phyloP scores from a whole-genome alignment of 257 asterid species.

The Nicotiana tabacum region DNA sequence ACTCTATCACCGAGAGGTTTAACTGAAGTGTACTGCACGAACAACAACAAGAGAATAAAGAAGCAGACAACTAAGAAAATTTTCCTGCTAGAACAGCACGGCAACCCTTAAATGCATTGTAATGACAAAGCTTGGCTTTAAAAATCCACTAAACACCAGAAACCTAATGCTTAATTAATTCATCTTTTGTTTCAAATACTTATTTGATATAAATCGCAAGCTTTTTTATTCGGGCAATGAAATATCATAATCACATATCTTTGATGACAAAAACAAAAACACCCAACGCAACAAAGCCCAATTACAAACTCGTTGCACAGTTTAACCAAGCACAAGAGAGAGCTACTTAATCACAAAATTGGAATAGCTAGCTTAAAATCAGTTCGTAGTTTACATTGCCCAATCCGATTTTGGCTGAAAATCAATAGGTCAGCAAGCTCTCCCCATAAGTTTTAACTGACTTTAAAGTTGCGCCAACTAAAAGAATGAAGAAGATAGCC shows the following conservation, averaged over 20 bases:
- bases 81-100: neutral
- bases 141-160: neutral
- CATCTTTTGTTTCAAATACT: neutral
- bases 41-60: neutral
- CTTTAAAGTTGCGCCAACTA: neutral
- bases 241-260: neutral
- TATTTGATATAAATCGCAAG: too few species aligned
- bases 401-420: neutral
- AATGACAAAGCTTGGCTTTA: neutral
- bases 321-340: neutral
- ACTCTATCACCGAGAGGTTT: conserved; percentile 96
- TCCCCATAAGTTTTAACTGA: neutral
- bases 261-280: neutral
- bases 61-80: neutral
- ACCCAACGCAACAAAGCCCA: neutral
- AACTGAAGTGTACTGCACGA: conserved; percentile 68
- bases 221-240: neutral
- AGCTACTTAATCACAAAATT: neutral
- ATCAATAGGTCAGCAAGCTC: neutral
- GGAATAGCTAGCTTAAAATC: neutral
- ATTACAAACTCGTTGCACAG: neutral
- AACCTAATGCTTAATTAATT: neutral
- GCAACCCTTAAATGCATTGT: neutral
- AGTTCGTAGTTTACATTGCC: neutral
- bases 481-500: neutral